A percentile compares a stretch with the other conserved stretches of the same genome.
These are phyloP conservation scores for Brasilioporus rufonigricans DNA, from an alignment of 768 basidiomycete genomes.

Conservation along the genomic window DNA sequence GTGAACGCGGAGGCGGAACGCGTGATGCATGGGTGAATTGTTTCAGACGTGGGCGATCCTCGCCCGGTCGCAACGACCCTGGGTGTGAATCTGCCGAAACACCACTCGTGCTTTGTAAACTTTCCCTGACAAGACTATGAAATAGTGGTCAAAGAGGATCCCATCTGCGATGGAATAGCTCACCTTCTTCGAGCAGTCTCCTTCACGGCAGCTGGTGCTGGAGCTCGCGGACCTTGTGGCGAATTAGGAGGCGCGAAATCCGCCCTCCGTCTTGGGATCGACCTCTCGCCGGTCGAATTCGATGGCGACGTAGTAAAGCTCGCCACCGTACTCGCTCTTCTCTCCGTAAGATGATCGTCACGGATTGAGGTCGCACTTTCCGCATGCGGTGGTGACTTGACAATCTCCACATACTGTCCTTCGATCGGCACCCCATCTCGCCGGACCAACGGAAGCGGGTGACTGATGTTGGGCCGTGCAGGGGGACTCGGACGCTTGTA, in stretches of 20 bases:
- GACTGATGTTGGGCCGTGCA: constrained; percentile 53
- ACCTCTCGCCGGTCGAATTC: constrained; percentile 59
- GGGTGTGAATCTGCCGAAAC: constrained; percentile 37
- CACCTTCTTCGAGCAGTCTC: constrained; percentile 28
- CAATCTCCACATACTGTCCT: constrained; percentile 34
- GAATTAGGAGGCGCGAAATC: constrained; percentile 65
- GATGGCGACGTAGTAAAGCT: constrained; percentile 57
- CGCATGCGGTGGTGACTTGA: constrained; percentile 14
- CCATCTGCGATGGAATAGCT: neutral
- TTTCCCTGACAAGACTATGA: constrained; percentile 50
- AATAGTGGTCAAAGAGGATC: constrained; percentile 8
- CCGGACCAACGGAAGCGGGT: constrained; percentile 46
- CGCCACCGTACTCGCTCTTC: constrained; percentile 41
- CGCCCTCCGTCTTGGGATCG: constrained; percentile 63
- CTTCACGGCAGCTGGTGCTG: constrained; percentile 16
- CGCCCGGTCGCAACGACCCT: constrained; percentile 27
- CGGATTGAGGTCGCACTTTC: constrained; percentile 40
- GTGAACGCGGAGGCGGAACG: constrained; percentile 59
- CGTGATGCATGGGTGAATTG: constrained; percentile 69
- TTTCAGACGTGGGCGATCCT: constrained; percentile 57
- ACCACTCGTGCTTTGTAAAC: constrained; percentile 43
- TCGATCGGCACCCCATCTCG: constrained; percentile 27
- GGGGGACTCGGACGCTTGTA: constrained; percentile 39
- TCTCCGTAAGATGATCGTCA: constrained; percentile 31
- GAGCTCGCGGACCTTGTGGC: constrained; percentile 36